These are phyloP conservation scores for Wickerhamiella domercqiae DNA, from an alignment of 805 yeast species.

Conservation along the genomic window DNA sequence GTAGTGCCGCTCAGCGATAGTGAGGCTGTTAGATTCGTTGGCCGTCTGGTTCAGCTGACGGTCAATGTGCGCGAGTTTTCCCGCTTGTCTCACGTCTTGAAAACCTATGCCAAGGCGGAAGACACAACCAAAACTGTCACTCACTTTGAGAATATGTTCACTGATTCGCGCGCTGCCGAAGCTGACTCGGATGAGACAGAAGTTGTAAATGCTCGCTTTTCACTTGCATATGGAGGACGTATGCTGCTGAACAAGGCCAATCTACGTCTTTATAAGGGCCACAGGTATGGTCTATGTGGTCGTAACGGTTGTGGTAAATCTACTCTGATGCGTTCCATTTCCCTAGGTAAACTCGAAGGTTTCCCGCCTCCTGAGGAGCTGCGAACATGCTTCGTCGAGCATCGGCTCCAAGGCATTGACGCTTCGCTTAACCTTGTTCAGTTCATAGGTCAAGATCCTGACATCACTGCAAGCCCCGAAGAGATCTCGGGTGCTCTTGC, in stretches of 20 bases:
- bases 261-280: slow-evolving; percentile 78
- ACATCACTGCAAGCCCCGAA: slow-evolving; percentile 47
- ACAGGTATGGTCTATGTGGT: slow-evolving; percentile 95
- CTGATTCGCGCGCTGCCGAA: slow-evolving; percentile 33
- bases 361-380: slow-evolving; percentile 81
- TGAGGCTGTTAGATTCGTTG: slow-evolving; percentile 28
- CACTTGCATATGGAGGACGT: slow-evolving; percentile 93
- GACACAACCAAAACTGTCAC: slow-evolving; percentile 20
- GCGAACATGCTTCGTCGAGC: slow-evolving; percentile 93
- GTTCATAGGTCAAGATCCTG: slow-evolving; percentile 82
- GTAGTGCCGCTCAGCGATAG: slow-evolving; percentile 22
- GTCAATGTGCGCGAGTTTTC: slow-evolving; percentile 28
- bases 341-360: slow-evolving; percentile 93
- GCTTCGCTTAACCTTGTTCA: slow-evolving; percentile 77
- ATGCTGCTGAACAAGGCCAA: slow-evolving; percentile 91
- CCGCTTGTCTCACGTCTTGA: slow-evolving; percentile 22
- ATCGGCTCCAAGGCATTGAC: slow-evolving; percentile 87
- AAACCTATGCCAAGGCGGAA: slow-evolving; percentile 33
- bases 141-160: slow-evolving; percentile 25
- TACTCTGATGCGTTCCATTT: slow-evolving; percentile 90
- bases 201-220: slow-evolving; percentile 86
- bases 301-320: slow-evolving; percentile 99
- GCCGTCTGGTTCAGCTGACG: slow-evolving; percentile 22
- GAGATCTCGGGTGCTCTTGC: slow-evolving; percentile 64
- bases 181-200: slow-evolving; percentile 55